These are phyloP conservation scores for Medicago lupulina DNA, from an alignment of 306 rosid genomes.

Conservation along the genomic window DNA sequence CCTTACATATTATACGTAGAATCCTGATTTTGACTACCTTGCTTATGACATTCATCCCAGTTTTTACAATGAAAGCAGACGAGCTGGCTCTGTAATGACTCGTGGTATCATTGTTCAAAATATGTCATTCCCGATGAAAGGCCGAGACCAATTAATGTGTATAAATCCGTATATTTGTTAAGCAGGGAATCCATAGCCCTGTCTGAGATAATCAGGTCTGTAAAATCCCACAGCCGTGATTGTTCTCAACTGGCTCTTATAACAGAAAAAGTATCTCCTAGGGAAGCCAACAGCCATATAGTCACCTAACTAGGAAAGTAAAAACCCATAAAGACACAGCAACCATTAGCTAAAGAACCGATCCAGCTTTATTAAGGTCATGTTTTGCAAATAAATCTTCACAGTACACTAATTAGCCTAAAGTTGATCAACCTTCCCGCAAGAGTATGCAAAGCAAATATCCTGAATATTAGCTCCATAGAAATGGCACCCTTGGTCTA, in stretches of 20 bases:
- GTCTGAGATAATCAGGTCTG: background rate
- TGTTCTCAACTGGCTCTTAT: conserved; percentile 14
- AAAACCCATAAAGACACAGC: background rate
- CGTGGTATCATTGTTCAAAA: conserved; percentile 5
- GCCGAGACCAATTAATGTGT: too few species aligned
- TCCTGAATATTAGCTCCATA: background rate
- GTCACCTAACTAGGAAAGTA: background rate
- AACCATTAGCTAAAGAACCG: background rate
- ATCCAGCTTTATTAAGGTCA: background rate
- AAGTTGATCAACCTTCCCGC: background rate
- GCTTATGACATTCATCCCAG: conserved; percentile 5
- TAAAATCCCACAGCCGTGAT: conserved; percentile 1
- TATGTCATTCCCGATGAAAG: background rate
- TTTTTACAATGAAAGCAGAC: conserved; percentile 21
- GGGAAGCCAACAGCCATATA: background rate
- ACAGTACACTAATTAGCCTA: background rate
- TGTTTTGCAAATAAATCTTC: background rate
- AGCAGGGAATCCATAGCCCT: too few species aligned
- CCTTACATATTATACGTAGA: too few species aligned
- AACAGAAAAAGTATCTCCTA: background rate
- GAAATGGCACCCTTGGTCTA: background rate
- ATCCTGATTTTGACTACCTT: too few species aligned
- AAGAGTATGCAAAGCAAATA: background rate
- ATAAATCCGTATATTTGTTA: too few species aligned
- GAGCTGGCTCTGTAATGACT: conserved; percentile 11